Evolutionary conservation across 1,284 basidiomycete genomes (phyloP).

Genomic region (Moniliella sp.): DNA sequence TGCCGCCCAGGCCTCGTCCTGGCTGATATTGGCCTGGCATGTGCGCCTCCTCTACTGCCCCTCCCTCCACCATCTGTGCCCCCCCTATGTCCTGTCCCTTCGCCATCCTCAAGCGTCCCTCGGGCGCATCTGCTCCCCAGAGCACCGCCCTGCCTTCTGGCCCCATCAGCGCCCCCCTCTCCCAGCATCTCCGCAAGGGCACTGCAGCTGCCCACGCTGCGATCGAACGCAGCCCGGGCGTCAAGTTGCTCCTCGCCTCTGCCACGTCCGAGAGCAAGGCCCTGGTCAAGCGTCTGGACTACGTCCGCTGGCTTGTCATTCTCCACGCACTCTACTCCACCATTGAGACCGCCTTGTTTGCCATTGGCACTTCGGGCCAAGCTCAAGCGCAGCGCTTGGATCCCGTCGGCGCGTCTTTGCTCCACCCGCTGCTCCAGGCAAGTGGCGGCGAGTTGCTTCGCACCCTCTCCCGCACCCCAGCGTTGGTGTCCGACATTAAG

Average conservation of each 20-base stretch:
- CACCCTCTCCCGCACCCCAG: slow-evolving; percentile 2
- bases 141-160: too few species aligned
- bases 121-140: too few species aligned
- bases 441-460: slow-evolving; percentile 2
- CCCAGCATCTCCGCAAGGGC: not conserved
- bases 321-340: slow-evolving; percentile 10
- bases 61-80: too few species aligned
- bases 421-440: not conserved
- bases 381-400: not conserved
- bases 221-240: not conserved
- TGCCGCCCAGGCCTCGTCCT: too few species aligned
- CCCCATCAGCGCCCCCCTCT: too few species aligned
- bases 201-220: not conserved
- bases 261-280: not conserved
- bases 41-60: too few species aligned
- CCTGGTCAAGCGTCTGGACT: slow-evolving; percentile 8
- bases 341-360: not conserved
- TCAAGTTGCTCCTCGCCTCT: not conserved
- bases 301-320: slow-evolving; percentile 14
- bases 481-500: slow-evolving; percentile 4
- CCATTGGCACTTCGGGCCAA: too few species aligned
- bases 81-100: too few species aligned
- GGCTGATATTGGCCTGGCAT: too few species aligned
- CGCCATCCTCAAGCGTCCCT: too few species aligned
- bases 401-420: not conserved